Evolutionary conservation across 495 filamentous ascomycete species (phyloP).

Genomic region (Amniculicola lignicola): DNA sequence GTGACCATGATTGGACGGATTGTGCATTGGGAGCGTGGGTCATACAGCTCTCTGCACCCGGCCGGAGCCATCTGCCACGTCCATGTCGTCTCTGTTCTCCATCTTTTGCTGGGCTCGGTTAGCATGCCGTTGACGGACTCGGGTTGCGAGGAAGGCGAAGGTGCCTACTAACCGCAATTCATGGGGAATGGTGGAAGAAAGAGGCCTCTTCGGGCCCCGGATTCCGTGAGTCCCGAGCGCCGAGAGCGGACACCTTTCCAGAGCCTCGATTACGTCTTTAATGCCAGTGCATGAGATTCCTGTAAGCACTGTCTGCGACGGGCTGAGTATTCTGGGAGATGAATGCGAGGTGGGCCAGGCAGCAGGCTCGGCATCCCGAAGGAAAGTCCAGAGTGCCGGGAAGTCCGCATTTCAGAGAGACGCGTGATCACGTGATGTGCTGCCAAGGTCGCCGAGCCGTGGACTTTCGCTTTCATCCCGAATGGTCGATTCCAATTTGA

Average conservation of each 20-base stretch:
- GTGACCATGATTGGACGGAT: too few relatives aligned
- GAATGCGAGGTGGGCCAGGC: too few relatives aligned
- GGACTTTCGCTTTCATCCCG: too few relatives aligned
- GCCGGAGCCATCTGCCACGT: conserved; percentile 12
- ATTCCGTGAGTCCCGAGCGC: conserved; percentile 12
- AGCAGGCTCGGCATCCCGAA: too few relatives aligned
- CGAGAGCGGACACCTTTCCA: background rate
- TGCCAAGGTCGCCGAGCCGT: too few relatives aligned
- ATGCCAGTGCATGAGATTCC: background rate
- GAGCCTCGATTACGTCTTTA: conserved; percentile 1
- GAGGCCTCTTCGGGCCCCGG: background rate
- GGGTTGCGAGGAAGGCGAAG: conserved; percentile 20
- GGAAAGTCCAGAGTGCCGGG: too few relatives aligned
- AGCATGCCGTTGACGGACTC: background rate
- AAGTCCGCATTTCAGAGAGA: too few relatives aligned
- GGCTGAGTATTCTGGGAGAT: too few relatives aligned
- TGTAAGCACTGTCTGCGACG: too few relatives aligned
- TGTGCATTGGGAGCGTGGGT: background rate
- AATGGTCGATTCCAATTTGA: too few relatives aligned
- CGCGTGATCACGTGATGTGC: too few relatives aligned
- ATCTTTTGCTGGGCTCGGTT: background rate
- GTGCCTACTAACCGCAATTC: too few relatives aligned
- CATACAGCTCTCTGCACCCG: conserved; percentile 20
- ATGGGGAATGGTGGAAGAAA: background rate
- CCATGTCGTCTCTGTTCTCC: conserved; percentile 26